Conservation (phyloP, 495 filamentous ascomycete species). For the Apodospora peruviana region DNA sequence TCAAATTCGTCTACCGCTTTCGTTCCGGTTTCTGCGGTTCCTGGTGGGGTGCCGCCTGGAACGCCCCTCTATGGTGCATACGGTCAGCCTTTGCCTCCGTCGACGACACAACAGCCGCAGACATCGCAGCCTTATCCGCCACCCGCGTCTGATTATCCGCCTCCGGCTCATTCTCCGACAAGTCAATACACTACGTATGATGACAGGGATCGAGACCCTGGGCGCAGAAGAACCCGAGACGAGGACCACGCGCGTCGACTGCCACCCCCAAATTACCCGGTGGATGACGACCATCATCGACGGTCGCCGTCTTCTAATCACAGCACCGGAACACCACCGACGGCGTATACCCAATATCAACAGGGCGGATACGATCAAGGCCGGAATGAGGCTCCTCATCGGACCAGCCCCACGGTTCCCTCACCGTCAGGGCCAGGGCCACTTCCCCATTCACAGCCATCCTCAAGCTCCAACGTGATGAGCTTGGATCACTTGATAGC, state of each 20-base stretch:
- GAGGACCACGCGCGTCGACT: conserved; percentile 38
- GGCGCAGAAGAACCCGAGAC: conserved; percentile 33
- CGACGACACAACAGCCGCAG: conserved; percentile 11
- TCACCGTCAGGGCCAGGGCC: not conserved
- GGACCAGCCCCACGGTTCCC: conserved; percentile 20
- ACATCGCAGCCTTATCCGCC: conserved; percentile 10
- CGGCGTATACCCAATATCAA: conserved; percentile 22
- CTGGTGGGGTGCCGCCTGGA: conserved; percentile 43
- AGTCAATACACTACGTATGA: conserved; percentile 34
- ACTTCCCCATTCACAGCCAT: conserved; percentile 5
- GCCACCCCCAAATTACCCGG: conserved; percentile 38
- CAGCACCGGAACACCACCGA: conserved; percentile 36
- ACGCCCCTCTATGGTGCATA: conserved; percentile 45
- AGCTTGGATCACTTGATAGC: conserved; percentile 39
- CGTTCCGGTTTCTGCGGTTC: conserved; percentile 42
- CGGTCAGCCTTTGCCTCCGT: conserved; percentile 37
- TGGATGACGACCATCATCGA: conserved; percentile 39
- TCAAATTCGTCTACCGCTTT: conserved; percentile 42
- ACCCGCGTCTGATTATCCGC: conserved; percentile 18
- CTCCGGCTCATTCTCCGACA: conserved; percentile 24
- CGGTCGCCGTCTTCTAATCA: conserved; percentile 40
- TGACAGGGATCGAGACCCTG: conserved; percentile 25
- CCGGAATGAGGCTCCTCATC: conserved; percentile 16
- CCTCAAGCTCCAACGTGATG: conserved; percentile 29
- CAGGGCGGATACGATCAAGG: conserved; percentile 20